phyloP scores from a whole-genome alignment of 2,329 filamentous ascomycete genomes.

The Hyphodiscus sp. region DNA sequence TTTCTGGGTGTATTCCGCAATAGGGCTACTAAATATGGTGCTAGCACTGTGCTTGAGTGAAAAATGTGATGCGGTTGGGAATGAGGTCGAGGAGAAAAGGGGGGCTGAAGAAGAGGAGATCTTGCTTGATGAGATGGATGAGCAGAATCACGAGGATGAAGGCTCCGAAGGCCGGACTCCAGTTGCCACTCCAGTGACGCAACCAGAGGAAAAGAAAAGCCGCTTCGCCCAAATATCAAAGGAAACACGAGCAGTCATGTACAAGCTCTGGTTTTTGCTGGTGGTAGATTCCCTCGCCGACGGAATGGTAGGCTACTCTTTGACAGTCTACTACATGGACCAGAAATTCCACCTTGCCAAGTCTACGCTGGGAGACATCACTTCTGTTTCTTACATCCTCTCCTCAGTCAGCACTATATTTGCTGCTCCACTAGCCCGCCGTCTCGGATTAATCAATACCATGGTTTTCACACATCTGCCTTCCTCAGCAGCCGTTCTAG shows the following conservation, averaged over 20 bases:
- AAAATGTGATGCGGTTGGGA: constrained; percentile 22
- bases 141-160: not conserved
- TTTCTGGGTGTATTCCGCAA: constrained; percentile 48
- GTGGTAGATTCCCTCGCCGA: constrained; percentile 59
- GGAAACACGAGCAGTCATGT: constrained; percentile 52
- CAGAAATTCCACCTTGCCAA: constrained; percentile 49
- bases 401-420: constrained; percentile 48
- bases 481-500: constrained; percentile 49
- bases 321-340: constrained; percentile 54
- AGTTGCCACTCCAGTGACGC: not conserved
- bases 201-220: constrained; percentile 17
- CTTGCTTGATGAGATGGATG: constrained; percentile 13
- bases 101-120: constrained; percentile 10
- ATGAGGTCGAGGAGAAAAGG: not conserved
- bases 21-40: constrained; percentile 51
- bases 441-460: constrained; percentile 55
- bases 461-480: constrained; percentile 72
- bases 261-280: constrained; percentile 58
- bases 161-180: not conserved
- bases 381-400: constrained; percentile 47
- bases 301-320: constrained; percentile 53
- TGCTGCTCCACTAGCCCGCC: constrained; percentile 40
- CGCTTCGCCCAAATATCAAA: constrained; percentile 50
- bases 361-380: constrained; percentile 52
- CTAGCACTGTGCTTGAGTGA: constrained; percentile 43